A percentile compares a stretch with the other conserved stretches of the same genome.
phyloP scores from a whole-genome alignment of 2,329 filamentous ascomycete species.

The Fusarium coicis region DNA sequence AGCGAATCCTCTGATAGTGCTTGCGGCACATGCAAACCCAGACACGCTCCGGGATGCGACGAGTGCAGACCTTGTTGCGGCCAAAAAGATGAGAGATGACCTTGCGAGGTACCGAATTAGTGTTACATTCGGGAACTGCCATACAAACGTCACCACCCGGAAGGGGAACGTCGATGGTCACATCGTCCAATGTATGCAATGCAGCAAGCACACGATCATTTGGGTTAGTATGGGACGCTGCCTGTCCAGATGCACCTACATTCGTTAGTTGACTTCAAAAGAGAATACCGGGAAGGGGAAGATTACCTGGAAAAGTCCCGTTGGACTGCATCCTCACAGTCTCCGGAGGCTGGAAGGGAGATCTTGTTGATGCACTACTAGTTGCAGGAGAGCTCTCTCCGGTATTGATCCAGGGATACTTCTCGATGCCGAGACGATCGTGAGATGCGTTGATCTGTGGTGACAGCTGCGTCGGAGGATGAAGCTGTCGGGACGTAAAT shows the following conservation, averaged over 20 bases:
- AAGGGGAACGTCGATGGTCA: constrained; percentile 28
- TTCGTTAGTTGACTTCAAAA: constrained; percentile 1
- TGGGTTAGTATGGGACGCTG: constrained; percentile 10
- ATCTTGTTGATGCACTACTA: constrained; percentile 16
- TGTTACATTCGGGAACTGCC: constrained; percentile 68
- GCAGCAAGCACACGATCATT: constrained; percentile 37
- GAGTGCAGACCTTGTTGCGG: constrained; percentile 82
- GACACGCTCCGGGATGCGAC: constrained; percentile 72
- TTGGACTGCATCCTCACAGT: constrained; percentile 9
- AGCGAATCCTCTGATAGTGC: constrained; percentile 81
- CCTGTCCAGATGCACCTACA: constrained; percentile 1
- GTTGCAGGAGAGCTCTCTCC: constrained; percentile 22
- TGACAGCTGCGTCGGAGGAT: constrained; percentile 24
- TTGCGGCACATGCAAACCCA: constrained; percentile 85
- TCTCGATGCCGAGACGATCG: constrained; percentile 18
- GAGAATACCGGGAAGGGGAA: neutral
- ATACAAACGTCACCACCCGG: constrained; percentile 58
- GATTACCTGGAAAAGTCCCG: constrained; percentile 21
- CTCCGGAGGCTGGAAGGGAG: constrained; percentile 18
- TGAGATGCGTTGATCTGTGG: constrained; percentile 26
- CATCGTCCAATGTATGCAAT: constrained; percentile 22
- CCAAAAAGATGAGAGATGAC: constrained; percentile 85
- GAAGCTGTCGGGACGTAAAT: constrained; percentile 27
- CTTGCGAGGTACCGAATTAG: constrained; percentile 73
- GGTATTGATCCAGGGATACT: constrained; percentile 24